Evolutionary conservation across 2,329 filamentous ascomycete species (phyloP).

Genomic region (Rasamsonia emersonii): DNA sequence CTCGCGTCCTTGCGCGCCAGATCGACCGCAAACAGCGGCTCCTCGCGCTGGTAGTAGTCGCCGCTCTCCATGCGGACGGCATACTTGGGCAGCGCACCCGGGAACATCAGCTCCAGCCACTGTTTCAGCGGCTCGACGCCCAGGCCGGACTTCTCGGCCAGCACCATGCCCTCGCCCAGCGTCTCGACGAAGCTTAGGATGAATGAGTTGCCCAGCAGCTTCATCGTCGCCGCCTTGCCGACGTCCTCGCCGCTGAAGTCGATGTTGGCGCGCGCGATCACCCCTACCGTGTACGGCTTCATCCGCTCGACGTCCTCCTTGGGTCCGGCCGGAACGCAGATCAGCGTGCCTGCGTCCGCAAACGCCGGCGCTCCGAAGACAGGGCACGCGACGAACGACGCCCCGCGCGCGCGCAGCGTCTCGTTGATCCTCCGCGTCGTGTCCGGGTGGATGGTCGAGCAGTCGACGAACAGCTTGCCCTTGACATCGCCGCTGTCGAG

Average conservation of each 20-base stretch:
- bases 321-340: conserved; percentile 65
- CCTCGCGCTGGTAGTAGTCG: conserved; percentile 66
- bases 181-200: conserved; percentile 74
- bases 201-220: conserved; percentile 81
- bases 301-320: conserved; percentile 53
- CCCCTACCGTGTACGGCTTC: conserved; percentile 62
- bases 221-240: conserved; percentile 61
- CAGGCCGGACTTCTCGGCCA: conserved; percentile 73
- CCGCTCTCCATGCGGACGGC: conserved; percentile 64
- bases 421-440: conserved; percentile 61
- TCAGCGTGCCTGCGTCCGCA: conserved; percentile 56
- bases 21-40: conserved; percentile 72
- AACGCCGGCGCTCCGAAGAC: conserved; percentile 36
- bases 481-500: conserved; percentile 46
- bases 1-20: conserved; percentile 73
- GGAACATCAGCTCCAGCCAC: conserved; percentile 66
- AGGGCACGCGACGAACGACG: conserved; percentile 65
- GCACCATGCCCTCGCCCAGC: conserved; percentile 65
- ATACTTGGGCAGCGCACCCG: conserved; percentile 67
- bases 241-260: conserved; percentile 64
- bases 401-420: conserved; percentile 50
- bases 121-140: conserved; percentile 61
- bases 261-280: conserved; percentile 61
- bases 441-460: conserved; percentile 79
- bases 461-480: conserved; percentile 76